These are phyloP conservation scores for Raphanus hybrid DNA, from an alignment of 441 rosid species.

Conservation along the genomic window DNA sequence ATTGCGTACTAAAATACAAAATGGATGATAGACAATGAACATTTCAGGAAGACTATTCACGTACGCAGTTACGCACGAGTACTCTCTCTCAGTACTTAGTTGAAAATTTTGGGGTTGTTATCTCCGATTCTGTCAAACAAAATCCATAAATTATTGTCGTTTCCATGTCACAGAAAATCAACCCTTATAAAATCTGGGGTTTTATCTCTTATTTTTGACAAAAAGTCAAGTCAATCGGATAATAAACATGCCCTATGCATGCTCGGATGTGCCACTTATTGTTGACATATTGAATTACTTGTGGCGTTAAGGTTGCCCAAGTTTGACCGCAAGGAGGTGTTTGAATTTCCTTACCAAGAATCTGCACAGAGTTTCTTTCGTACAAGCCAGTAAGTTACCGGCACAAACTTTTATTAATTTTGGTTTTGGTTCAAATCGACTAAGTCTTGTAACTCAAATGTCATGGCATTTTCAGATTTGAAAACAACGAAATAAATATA, in stretches of 20 bases:
- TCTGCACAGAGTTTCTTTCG: conserved; percentile 3
- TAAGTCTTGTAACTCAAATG: background rate
- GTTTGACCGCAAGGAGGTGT: conserved; percentile 12
- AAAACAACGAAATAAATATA: background rate
- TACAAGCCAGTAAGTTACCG: conserved; percentile 3
- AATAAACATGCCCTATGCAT: conserved; percentile 1
- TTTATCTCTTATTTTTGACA: background rate
- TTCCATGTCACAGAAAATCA: background rate
- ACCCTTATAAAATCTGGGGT: background rate
- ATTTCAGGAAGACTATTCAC: no score
- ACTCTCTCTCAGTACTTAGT: no score
- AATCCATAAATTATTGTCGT: no score
- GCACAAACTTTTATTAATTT: background rate
- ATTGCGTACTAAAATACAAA: no score
- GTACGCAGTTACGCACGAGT: no score
- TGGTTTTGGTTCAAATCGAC: background rate
- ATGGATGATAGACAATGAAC: no score
- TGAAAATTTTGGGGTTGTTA: no score
- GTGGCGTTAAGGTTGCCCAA: conserved; percentile 11
- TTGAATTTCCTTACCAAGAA: conserved; percentile 7
- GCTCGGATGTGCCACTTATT: conserved; percentile 1
- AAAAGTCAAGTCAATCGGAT: background rate
- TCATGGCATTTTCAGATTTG: background rate
- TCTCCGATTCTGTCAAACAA: no score
- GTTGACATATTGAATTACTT: conserved; percentile 12